Base-by-base conservation (phyloP, 1,284 basidiomycete species). In the Xerocomus minutiporus region DNA sequence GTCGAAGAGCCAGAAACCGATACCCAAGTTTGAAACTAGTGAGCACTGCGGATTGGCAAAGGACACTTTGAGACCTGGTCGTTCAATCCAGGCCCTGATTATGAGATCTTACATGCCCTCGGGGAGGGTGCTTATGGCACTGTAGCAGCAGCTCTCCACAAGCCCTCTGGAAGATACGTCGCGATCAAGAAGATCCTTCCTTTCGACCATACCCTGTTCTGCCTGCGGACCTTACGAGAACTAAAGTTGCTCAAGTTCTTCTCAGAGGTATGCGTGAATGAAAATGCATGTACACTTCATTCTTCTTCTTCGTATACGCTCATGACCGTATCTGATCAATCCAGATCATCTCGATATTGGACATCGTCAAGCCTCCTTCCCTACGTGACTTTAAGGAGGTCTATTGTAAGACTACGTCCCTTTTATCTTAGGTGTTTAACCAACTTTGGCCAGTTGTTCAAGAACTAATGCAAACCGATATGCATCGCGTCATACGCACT, bases 401-500 rank as follows among this genome's bases (percentile, higher is more conserved):
- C 28, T 87, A 86, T 66, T 84, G 86, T 85, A 54, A 49, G 83
- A 36, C 17, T n/a, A 12, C 44, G 12, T 36, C 7, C 8, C 1
- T 5, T 29, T 39, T 23, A 35, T 28, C 9, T 36, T 40, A 36
- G 28, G 4, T 48, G 26, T 51, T 44, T 23, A 53, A 43, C 43
- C 12, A 59, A 54, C 39, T 47, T 46, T 29, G 23, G 46, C 13
- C 60, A 86, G 83, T 95, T 58, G 87, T 96, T 58, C 90, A 93
- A 68, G 91, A 94, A 69, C 76, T 94, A 46, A 93, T 94, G 84
- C 92, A 95, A 68, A 93, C 89, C 1, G 91, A 94, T 66, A 75
- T 95, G 64, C 92, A 95, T 69, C 84, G 92, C 17, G 91, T 95
- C 54, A 93, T 95, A 65, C 81, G 92, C 43, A 93, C 90, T 2